These are phyloP conservation scores for Plasmopara muralis DNA, from an alignment of 352 stramenopile genomes.

Conservation along the genomic window DNA sequence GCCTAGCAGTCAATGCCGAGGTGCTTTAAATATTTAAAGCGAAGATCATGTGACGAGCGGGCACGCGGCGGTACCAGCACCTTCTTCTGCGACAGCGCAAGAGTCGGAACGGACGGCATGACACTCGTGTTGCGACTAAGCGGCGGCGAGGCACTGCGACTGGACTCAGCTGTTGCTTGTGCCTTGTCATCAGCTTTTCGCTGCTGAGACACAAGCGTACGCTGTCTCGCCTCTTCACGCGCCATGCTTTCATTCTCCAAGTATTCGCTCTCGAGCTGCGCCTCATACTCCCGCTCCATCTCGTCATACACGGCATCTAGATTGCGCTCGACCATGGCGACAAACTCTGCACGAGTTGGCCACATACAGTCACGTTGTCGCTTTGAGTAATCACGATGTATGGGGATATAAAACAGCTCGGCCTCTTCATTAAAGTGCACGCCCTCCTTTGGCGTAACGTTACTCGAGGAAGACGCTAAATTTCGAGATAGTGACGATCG, in stretches of 20 bases:
- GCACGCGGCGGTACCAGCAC: constrained; percentile 67
- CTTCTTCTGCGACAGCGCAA: constrained; percentile 54
- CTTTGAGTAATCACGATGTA: constrained; percentile 82
- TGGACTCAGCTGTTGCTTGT: constrained; percentile 11
- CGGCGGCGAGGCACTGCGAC: constrained; percentile 29
- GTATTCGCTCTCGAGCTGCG: constrained; percentile 52
- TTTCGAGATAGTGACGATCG: constrained; percentile 18
- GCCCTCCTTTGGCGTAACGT: constrained; percentile 23
- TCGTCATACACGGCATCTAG: constrained; percentile 82
- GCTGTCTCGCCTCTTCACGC: constrained; percentile 54
- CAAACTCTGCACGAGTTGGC: constrained; percentile 75
- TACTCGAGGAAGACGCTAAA: constrained; percentile 12
- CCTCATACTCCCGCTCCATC: constrained; percentile 83
- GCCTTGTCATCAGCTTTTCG: constrained; percentile 15
- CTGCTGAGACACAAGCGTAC: constrained; percentile 33
- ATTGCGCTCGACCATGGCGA: constrained; percentile 86
- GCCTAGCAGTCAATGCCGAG: constrained; percentile 70
- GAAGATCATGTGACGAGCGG: constrained; percentile 65
- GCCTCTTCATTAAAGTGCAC: constrained; percentile 72
- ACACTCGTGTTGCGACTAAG: constrained; percentile 28
- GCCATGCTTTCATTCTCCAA: constrained; percentile 70
- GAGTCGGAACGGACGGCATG: constrained; percentile 25
- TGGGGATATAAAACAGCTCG: constrained; percentile 81
- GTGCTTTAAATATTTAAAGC: constrained; percentile 86
- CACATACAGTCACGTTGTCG: constrained; percentile 82